Base-by-base conservation (phyloP, 139 green algal genomes). In the Chlamydomonas asymmetrica region DNA sequence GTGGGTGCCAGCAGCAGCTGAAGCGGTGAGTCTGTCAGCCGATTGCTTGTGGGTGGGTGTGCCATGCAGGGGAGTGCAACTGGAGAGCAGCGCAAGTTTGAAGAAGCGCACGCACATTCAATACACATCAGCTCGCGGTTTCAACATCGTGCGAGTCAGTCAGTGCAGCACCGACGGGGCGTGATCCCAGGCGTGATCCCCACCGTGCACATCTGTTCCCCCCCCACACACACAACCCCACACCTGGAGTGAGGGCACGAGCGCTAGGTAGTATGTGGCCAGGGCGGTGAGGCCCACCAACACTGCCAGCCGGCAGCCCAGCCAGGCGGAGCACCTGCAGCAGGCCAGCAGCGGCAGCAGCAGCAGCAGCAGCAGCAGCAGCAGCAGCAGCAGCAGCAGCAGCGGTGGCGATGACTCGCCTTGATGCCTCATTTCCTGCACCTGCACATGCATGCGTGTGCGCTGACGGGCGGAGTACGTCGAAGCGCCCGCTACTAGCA, bases 261-360 rank as follows among this genome's bases (percentile, higher is more conserved):
- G 16, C 32, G 52, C 22, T 22, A 60, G 45, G 75, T 72, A 76
- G 45, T 76, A 66, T 4, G 43, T 4, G 9, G 38, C 31, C 48
- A 81, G 52, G 2, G 3, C 49, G 29, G 43, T 8, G 18, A 70
- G 57, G n/a, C 75, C 75, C 27, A 70, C 27, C 13, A 65, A 31
- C 32, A 75, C 10, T 0, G 66, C 63, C 35, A 57, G 66, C 10
- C 75, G 66, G 3, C 37, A 63, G 35, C 75, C 75, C 66, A 81
- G 43, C 41, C 75, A 66, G 6, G 75, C 75, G 13, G 65, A 75
- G 9, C 20, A 43, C 69, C 69, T 75, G 68, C n/a, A n/a, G n/a
- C n/a, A n/a, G n/a, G n/a, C n/a, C n/a, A n/a, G n/a, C n/a, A n/a
- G n/a, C n/a, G n/a, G n/a, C n/a, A n/a, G n/a, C n/a, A n/a, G n/a